Conservation (phyloP, 2,329 filamentous ascomycete genomes). For the Curvularia hawaiiensis region DNA sequence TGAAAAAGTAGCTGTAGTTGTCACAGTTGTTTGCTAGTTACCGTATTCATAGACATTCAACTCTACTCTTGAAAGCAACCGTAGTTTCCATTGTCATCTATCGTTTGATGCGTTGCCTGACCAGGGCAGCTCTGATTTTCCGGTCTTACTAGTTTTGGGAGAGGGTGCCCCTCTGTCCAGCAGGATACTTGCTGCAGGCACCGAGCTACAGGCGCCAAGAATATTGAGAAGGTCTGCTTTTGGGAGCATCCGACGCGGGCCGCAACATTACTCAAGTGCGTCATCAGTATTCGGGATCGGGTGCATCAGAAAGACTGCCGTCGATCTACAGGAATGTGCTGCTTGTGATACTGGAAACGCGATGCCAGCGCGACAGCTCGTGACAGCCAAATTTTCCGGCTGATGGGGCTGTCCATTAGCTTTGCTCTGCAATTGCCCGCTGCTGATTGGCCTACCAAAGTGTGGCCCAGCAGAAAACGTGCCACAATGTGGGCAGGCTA, state of each 20-base stretch:
- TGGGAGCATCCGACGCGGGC: background rate
- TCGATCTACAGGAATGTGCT: background rate
- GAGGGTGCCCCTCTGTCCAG: background rate
- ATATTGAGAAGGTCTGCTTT: background rate
- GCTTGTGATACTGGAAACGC: background rate
- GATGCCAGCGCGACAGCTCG: background rate
- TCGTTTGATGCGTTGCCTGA: too few relatives aligned
- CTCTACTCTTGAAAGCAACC: too few relatives aligned
- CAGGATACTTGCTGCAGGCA: background rate
- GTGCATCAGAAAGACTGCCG: background rate
- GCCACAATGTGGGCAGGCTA: background rate
- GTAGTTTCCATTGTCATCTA: too few relatives aligned
- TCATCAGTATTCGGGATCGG: background rate
- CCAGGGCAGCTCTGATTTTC: too few relatives aligned
- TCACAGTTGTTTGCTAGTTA: too few relatives aligned
- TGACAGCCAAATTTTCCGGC: constrained; percentile 1
- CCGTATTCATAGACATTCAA: too few relatives aligned
- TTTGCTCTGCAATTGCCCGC: background rate
- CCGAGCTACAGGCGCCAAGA: background rate
- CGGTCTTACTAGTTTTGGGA: too few relatives aligned
- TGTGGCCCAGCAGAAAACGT: background rate
- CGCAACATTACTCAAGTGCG: background rate
- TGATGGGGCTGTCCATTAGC: background rate
- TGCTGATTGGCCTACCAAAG: background rate
- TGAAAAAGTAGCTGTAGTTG: too few relatives aligned